These are phyloP conservation scores for Ceratobasidium papillatum DNA, from an alignment of 1,284 basidiomycete species.

Conservation along the genomic window DNA sequence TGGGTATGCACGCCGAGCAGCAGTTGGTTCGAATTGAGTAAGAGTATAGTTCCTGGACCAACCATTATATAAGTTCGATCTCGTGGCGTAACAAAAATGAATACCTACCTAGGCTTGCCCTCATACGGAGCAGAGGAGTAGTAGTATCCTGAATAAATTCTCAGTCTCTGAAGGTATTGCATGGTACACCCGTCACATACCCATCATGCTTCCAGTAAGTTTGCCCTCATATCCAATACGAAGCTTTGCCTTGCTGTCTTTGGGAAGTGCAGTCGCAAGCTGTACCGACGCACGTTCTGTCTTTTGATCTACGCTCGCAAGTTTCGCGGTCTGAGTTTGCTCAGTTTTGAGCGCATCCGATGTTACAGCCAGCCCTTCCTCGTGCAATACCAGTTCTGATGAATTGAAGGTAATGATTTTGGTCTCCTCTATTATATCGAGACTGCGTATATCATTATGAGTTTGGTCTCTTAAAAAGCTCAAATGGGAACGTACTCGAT, in stretches of 20 bases:
- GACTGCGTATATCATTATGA: conserved; percentile 54
- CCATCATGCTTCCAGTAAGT: conserved; percentile 74
- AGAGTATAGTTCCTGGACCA: conserved; percentile 67
- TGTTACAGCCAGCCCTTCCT: conserved; percentile 67
- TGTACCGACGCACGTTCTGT: conserved; percentile 71
- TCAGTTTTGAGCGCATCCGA: conserved; percentile 66
- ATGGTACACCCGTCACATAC: conserved; percentile 47
- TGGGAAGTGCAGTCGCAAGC: conserved; percentile 65
- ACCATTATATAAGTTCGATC: conserved; percentile 8
- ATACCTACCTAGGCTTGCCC: conserved; percentile 58
- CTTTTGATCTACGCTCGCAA: conserved; percentile 63
- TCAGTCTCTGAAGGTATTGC: not conserved
- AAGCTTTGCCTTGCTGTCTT: conserved; percentile 69
- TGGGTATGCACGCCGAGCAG: conserved; percentile 83
- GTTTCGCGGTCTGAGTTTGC: conserved; percentile 57
- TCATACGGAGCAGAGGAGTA: conserved; percentile 57
- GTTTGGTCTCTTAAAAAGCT: not conserved
- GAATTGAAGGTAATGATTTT: conserved; percentile 76
- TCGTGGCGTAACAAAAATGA: conserved; percentile 51
- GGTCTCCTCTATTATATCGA: conserved; percentile 76
- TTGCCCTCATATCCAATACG: conserved; percentile 70
- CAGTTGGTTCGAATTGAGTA: conserved; percentile 86
- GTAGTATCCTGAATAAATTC: conserved; percentile 48
- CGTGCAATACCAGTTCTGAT: conserved; percentile 70
- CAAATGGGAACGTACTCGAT: conserved; percentile 61